phyloP scores from a whole-genome alignment of 208 protist genomes.

The Wallacemonas sp. region DNA sequence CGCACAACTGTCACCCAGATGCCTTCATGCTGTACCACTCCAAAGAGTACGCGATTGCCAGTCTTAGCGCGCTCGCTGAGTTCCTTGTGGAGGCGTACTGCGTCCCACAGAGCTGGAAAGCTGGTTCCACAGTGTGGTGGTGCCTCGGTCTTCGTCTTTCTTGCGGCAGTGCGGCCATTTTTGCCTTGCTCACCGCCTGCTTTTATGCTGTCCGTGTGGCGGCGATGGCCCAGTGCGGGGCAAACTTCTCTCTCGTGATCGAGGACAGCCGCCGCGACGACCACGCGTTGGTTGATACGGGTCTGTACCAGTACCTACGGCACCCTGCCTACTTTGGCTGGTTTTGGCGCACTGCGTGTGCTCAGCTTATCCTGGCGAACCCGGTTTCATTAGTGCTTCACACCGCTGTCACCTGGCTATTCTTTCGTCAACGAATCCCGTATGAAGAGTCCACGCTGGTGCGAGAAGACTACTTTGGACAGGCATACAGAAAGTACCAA shows the following conservation, averaged over 20 bases:
- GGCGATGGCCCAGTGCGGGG: conserved; percentile 80
- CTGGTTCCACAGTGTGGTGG: background rate
- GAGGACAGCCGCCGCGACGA: conserved; percentile 46
- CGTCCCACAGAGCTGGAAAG: conserved; percentile 63
- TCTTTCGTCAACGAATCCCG: conserved; percentile 90
- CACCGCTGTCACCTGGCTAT: conserved; percentile 82
- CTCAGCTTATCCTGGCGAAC: conserved; percentile 94
- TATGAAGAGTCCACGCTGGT: conserved; percentile 86
- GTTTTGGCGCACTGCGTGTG: conserved; percentile 91
- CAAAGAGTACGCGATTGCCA: conserved; percentile 54
- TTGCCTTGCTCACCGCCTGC: conserved; percentile 31
- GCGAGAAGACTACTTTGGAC: conserved; percentile 85
- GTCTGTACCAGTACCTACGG: conserved; percentile 89
- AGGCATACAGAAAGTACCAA: conserved; percentile 83
- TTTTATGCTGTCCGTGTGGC: conserved; percentile 76
- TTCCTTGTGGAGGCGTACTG: conserved; percentile 69
- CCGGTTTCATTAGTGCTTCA: conserved; percentile 84
- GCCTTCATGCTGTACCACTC: conserved; percentile 90
- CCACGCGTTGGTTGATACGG: conserved; percentile 89
- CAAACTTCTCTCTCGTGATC: conserved; percentile 85
- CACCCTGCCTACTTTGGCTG: conserved; percentile 97
- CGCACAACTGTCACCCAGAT: conserved; percentile 66
- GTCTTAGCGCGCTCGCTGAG: conserved; percentile 38
- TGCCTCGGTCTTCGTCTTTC: conserved; percentile 39
- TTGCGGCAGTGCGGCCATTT: conserved; percentile 19